Base-by-base conservation (phyloP, 371 early-diverging fungal genomes). In the Funneliformis caledonium region DNA sequence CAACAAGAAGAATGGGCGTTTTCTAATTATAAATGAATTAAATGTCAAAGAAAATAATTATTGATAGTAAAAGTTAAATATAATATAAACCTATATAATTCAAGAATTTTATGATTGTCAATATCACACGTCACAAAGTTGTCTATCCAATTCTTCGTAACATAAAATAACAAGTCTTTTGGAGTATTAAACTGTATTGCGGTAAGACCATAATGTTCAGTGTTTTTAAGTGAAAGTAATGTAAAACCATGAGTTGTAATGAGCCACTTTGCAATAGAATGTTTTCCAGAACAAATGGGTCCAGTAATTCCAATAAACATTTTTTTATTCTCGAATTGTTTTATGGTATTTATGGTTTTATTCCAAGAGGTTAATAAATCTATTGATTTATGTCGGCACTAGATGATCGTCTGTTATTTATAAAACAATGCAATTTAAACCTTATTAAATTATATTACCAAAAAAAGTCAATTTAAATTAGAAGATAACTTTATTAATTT, bases 1-100 rank as follows among this genome's bases (percentile, higher is more conserved):
- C 12, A 97, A 84, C 9, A 97, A 85, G 76, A 97, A 93, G 84
- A 96, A 97, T 2, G 98, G 97, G 5, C 99, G 90, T 82, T 95
- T 96, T 72, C 92, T 91, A 76, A 88, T 76, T 61, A 85, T 80
- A 14, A 82, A 31, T 45, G 52, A 5, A 1, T 56, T 56, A 19
- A 67, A 7, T 26, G 11, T 43, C 62, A 61, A 26, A 73, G 31
- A 1, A 16, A 6, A 48, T 22, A 47, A 16, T 19, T 22, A 45
- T 16, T 42, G 6, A 12, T 59, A 26, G 64, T 47, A 56, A 77
- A 48, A 19, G n/a, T 26, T 45, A 33, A 43, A 45, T 33, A 19
- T 48, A 10, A 33, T 4, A 72, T 59, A 11, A 67, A 79, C 72
- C 50, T 76, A 76, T 67, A 80, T 16, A 69, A 14, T 60, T 69